Base-by-base conservation (phyloP, 345 rosid genomes). In the Eucalyptus melliodora region DNA sequence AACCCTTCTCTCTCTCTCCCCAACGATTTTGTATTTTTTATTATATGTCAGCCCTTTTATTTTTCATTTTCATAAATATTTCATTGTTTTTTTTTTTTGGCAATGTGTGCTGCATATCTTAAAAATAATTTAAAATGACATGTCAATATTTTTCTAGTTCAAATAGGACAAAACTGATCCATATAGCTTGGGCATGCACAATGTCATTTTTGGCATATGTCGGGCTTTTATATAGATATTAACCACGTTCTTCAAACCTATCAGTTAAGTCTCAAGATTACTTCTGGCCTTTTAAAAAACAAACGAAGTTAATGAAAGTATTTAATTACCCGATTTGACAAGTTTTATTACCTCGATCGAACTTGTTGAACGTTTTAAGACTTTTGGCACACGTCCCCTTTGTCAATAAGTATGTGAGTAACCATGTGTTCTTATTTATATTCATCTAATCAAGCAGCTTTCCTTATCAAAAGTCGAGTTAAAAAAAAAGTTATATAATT, bases 371-470 rank as follows among this genome's bases (percentile, higher is more conserved):
- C 4, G 0, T 27, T 60, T 60, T 60, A 60, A 12, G 16, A 27
- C 16, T 60, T 60, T 60, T 60, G 81, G 2, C 3, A 5, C 13
- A 5, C 2, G 0, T 67, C 0, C 12, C 4, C 2, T 8, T 67
- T 67, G 1, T 31, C 2, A 67, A 31, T 34, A 67, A 67, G 6
- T 67, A 67, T 67, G 37, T 31, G 10, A 65, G 11, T n/a, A 65
- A 50, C 51, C 17, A 1, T 15, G 17, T 50, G 7, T 50, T 15
- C 10, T 65, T 65, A 15, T 65, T 16, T 31, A 67, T 1, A 9
- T 67, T 4, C 23, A 16, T 8, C 2, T 16, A 0, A 0, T 67
- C 2, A 16, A 16, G 0, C 1, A 67, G 2, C 4, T 16, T 67
- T 31, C 21, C 80, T 67, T 31, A 16, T 67, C 80, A 31, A 31